Evolutionary conservation across 164 flowering plant genomes (phyloP), one percentile per base, ranked within the genome.

Genomic region (Berberis thunbergii): DNA sequence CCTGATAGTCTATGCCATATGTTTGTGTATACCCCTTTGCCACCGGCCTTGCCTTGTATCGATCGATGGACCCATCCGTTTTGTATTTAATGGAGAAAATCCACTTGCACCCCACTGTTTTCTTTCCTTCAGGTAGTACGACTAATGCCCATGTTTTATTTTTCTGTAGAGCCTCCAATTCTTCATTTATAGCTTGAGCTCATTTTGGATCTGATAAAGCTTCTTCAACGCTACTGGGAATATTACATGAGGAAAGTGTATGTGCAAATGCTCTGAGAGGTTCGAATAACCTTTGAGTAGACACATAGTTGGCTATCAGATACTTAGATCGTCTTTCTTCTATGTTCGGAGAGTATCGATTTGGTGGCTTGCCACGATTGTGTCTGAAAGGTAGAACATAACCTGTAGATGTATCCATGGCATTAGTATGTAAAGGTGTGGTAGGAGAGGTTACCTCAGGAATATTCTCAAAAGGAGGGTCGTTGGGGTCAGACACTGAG

Each of bases 271-370:
- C 49, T 44, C 2, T 10, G n/a, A 39, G 40, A 41, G 7, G 11
- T 43, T 41, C 4, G 45, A 41, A 53, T 8, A 64, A 5, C 10
- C 59, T 59, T 13, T 65, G 61, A 57, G 41, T 44, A 46, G 61
- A 65, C 45, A 44, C 61, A 57, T n/a, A 56, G 38, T 57, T 56
- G 26, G 61, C 53, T 38, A 65, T 56, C 45, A 54, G 52, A 54
- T 64, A 62, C 12, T 62, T 49, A n/a, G n/a, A 1, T 46, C 39
- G 39, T 1, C 38, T 39, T 4, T 61, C 54, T 49, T 54, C 26
- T 3, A 4, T 26, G 41, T 49, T 8, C 38, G 3, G 6, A 4
- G 1, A 26, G 54, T 8, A 49, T 39, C 10, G 12, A 5, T 0
- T 40, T 39, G 11, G 12, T 49, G 41, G 12, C 2, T 6, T 7